Conservation (phyloP, 345 rosid species). For the Linum usitatissimum region DNA sequence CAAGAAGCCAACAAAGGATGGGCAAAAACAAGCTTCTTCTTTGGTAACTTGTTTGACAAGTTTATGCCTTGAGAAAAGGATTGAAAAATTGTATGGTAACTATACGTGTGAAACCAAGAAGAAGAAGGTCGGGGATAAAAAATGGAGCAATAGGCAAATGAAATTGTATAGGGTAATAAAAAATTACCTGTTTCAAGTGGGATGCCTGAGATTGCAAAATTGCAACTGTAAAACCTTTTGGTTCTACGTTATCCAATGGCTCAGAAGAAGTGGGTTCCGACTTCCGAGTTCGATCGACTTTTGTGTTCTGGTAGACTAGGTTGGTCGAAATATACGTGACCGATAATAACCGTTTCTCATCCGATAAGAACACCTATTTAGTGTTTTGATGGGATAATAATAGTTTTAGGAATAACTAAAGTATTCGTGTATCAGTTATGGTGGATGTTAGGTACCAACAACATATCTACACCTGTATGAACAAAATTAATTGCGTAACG, state of each 20-base stretch:
- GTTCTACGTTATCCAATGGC: neutral
- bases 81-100: slow-evolving; percentile 6
- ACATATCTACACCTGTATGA: too few species aligned
- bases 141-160: neutral
- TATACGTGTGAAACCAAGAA: slow-evolving; percentile 9
- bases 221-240: neutral
- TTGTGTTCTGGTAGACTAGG: neutral
- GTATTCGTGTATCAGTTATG: too few species aligned
- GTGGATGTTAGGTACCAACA: too few species aligned
- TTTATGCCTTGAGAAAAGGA: slow-evolving; percentile 44
- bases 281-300: neutral
- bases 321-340: too few species aligned
- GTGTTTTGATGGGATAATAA: too few species aligned
- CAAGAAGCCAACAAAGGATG: slow-evolving; percentile 37
- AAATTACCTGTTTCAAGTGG: neutral
- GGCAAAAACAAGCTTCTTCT: slow-evolving; percentile 83
- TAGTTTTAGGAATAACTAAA: too few species aligned
- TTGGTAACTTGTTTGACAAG: slow-evolving; percentile 71
- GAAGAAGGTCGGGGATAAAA: neutral
- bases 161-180: slow-evolving; percentile 20
- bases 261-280: neutral
- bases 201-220: neutral
- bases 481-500: too few species aligned
- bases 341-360: too few species aligned
- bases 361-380: too few species aligned